Evolutionary conservation across 345 rosid species (phyloP).

Genomic region (Eucalyptus cladocalyx): DNA sequence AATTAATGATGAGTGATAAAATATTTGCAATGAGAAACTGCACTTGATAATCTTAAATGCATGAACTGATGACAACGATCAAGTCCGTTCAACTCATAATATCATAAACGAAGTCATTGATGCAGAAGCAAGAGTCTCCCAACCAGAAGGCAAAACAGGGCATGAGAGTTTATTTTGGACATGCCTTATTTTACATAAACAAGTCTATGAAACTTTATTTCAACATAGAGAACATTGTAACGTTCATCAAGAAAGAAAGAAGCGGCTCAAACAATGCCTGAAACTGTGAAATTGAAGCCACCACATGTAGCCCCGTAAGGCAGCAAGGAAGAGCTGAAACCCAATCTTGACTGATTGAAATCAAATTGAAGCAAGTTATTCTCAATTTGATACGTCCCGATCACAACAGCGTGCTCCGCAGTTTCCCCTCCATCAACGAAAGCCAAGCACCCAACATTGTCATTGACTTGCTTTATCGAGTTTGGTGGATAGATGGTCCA

Average conservation of each 20-base stretch:
- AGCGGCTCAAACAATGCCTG: neutral
- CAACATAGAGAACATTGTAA: too few species aligned
- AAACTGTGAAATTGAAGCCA: neutral
- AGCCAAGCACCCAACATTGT: neutral
- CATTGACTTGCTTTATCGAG: neutral
- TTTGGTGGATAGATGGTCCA: neutral
- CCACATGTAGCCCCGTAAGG: neutral
- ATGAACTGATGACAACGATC: too few species aligned
- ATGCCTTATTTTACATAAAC: too few species aligned
- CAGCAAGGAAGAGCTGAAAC: slow-evolving; percentile 9
- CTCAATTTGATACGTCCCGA: slow-evolving; percentile 13
- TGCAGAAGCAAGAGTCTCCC: too few species aligned
- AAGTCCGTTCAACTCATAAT: too few species aligned
- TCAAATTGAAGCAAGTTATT: slow-evolving; percentile 8
- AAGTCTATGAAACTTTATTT: too few species aligned
- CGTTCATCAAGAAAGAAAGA: neutral
- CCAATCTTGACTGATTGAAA: slow-evolving; percentile 7
- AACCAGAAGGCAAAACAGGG: too few species aligned
- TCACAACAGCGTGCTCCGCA: neutral
- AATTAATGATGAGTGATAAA: neutral
- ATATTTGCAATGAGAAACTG: neutral
- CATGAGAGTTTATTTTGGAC: too few species aligned
- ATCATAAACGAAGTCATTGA: too few species aligned
- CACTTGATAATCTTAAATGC: too few species aligned
- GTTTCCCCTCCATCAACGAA: neutral